Percentiles rank a stretch among this genome's conserved stretches.
phyloP scores from a whole-genome alignment of 805 yeast genomes.

The Saccharomyces kudriavzevii region DNA sequence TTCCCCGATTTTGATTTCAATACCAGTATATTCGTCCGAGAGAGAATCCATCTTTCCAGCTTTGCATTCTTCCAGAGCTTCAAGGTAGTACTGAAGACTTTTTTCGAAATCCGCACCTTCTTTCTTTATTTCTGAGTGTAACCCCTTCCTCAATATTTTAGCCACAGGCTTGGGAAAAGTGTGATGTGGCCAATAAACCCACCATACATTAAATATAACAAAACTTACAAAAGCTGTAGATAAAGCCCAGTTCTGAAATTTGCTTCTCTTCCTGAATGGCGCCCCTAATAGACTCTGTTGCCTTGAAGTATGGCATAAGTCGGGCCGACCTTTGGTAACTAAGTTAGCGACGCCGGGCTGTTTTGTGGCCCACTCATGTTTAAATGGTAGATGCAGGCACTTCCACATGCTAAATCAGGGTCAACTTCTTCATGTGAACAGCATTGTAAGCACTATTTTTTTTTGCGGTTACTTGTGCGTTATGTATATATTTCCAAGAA shows the following conservation, averaged over 20 bases:
- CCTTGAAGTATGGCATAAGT: not conserved
- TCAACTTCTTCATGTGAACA: not conserved
- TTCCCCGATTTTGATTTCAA: constrained; percentile 75
- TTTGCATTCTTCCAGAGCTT: constrained; percentile 61
- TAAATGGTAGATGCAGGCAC: not conserved
- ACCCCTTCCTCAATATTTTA: constrained; percentile 56
- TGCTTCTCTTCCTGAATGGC: constrained; percentile 4
- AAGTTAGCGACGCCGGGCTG: not conserved
- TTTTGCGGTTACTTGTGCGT: not conserved
- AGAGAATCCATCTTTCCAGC: constrained; percentile 42
- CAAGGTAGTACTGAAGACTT: constrained; percentile 63
- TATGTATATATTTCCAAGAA: not conserved
- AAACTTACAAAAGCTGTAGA: constrained; percentile 21
- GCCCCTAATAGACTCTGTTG: not conserved
- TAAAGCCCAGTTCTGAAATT: constrained; percentile 9
- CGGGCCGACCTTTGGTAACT: not conserved
- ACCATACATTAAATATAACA: constrained; percentile 28
- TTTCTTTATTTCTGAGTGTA: constrained; percentile 72
- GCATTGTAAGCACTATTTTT: not conserved
- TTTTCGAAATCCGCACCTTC: constrained; percentile 42
- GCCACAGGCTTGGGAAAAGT: constrained; percentile 68
- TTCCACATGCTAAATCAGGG: not conserved
- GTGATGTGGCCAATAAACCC: constrained; percentile 56
- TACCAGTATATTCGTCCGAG: constrained; percentile 77
- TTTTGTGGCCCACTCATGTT: not conserved